These are phyloP conservation scores for Cardiospermum halicacabum DNA, from an alignment of 345 rosid genomes.

Conservation along the genomic window DNA sequence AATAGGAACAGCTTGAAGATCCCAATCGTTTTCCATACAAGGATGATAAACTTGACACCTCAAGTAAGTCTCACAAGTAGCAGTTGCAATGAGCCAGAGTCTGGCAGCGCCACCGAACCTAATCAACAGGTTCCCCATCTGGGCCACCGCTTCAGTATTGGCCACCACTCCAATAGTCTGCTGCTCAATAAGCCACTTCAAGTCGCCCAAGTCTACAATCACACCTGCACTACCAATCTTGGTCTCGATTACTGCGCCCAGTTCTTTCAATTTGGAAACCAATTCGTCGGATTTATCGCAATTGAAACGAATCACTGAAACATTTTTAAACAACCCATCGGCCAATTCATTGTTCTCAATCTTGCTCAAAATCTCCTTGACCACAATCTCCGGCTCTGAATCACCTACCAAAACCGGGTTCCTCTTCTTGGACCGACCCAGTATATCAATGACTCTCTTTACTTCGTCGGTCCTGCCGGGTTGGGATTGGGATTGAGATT, in stretches of 20 bases:
- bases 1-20: conserved; percentile 88
- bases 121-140: conserved; percentile 57
- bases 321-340: conserved; percentile 54
- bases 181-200: conserved; percentile 85
- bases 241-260: conserved; percentile 48
- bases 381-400: conserved; percentile 63
- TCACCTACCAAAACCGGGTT: conserved; percentile 94
- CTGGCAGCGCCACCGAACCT: conserved; percentile 41
- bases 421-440: conserved; percentile 56
- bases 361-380: conserved; percentile 57
- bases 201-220: conserved; percentile 81
- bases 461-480: conserved; percentile 70
- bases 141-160: conserved; percentile 38
- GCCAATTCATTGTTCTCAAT: conserved; percentile 60
- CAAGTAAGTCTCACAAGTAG: conserved; percentile 93
- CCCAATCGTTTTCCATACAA: conserved; percentile 89
- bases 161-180: conserved; percentile 18
- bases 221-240: conserved; percentile 51
- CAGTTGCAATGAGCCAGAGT: conserved; percentile 82
- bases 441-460: conserved; percentile 58
- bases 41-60: conserved; percentile 91
- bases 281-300: conserved; percentile 45
- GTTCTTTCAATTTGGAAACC: conserved; percentile 45
- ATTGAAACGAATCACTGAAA: conserved; percentile 45
- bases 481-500: too few relatives aligned